These are phyloP conservation scores for Mycena pura DNA, from an alignment of 768 basidiomycete genomes.

Conservation along the genomic window DNA sequence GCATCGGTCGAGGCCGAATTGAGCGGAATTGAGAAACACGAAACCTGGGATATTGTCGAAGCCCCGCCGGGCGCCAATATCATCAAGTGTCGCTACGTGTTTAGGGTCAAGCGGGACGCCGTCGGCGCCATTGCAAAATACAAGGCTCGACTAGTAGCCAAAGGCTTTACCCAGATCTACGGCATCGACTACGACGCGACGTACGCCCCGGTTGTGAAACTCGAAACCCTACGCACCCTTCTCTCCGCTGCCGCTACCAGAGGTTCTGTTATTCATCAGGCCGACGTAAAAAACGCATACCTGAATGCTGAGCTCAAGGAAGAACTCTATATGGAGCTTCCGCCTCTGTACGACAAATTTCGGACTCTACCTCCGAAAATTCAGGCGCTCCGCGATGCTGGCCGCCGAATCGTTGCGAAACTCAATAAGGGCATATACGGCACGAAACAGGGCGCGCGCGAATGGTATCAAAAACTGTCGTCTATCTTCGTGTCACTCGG, in stretches of 20 bases:
- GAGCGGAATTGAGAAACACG: slow-evolving; percentile 23
- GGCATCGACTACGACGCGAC: slow-evolving; percentile 45
- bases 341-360: slow-evolving; percentile 26
- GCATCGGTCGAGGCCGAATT: slow-evolving; percentile 22
- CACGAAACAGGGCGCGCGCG: slow-evolving; percentile 35
- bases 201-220: slow-evolving; percentile 32
- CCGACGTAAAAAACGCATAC: slow-evolving; percentile 28
- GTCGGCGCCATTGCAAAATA: slow-evolving; percentile 40
- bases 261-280: slow-evolving; percentile 8
- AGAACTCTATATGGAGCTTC: slow-evolving; percentile 36
- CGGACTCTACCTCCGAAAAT: slow-evolving; percentile 25
- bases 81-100: slow-evolving; percentile 30
- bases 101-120: slow-evolving; percentile 29
- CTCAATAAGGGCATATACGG: slow-evolving; percentile 14
- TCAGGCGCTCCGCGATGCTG: slow-evolving; percentile 43
- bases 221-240: slow-evolving; percentile 31
- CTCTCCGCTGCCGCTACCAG: slow-evolving; percentile 24
- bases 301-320: slow-evolving; percentile 35
- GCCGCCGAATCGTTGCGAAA: slow-evolving; percentile 33
- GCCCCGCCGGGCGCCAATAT: slow-evolving; percentile 34
- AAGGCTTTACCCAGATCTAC: slow-evolving; percentile 46
- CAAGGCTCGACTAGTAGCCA: slow-evolving; percentile 42
- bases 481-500: slow-evolving; percentile 8
- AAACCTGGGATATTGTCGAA: slow-evolving; percentile 34
- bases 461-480: slow-evolving; percentile 36